A percentile compares a stretch with the other conserved stretches of the same genome.
phyloP scores from a whole-genome alignment of 2,329 filamentous ascomycete genomes.

The Diaporthe sp. region DNA sequence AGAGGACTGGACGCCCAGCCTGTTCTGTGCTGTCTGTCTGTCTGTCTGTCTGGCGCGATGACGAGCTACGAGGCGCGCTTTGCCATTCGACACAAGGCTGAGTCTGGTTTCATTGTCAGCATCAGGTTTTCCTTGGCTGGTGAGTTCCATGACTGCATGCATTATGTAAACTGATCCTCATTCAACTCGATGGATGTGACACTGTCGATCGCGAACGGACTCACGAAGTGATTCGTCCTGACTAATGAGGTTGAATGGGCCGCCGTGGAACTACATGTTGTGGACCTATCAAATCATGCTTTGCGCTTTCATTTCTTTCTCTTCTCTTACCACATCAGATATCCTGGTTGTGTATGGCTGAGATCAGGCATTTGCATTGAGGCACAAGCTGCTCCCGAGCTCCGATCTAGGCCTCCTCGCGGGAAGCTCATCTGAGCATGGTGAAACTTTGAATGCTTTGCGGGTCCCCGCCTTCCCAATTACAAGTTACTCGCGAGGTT shows the following conservation, averaged over 20 bases:
- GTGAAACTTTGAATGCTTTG: neutral
- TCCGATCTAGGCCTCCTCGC: neutral
- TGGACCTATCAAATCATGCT: no score
- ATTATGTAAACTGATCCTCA: neutral
- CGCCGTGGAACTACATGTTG: neutral
- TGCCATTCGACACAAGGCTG: neutral
- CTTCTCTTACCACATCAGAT: no score
- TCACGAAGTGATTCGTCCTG: neutral
- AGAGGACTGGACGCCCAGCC: slow-evolving; percentile 17
- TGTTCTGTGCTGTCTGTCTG: neutral
- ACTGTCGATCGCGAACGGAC: neutral
- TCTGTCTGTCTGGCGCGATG: neutral
- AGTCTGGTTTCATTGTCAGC: slow-evolving; percentile 2
- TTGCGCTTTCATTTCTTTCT: no score
- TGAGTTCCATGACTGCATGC: no score
- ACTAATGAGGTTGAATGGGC: neutral
- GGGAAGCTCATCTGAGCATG: neutral
- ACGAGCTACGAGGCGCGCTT: neutral
- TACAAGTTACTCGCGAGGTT: neutral
- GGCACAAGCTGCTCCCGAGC: no score
- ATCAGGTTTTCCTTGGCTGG: neutral
- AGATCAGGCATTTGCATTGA: no score
- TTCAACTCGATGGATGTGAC: neutral
- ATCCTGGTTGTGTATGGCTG: neutral
- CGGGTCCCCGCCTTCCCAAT: neutral